These are phyloP conservation scores for Waltiozyma sp. DNA, from an alignment of 1,139 yeast species.

Conservation along the genomic window DNA sequence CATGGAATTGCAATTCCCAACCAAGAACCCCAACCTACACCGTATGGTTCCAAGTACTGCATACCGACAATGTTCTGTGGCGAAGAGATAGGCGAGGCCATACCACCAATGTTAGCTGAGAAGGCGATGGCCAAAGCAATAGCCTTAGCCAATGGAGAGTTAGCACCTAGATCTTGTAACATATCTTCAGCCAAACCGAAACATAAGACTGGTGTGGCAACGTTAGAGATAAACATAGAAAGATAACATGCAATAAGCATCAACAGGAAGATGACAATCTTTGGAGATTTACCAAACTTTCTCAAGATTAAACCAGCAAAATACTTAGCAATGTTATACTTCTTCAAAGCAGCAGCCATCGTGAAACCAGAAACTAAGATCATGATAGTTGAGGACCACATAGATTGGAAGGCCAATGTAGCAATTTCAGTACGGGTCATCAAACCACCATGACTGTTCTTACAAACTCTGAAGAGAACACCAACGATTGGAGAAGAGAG, in stretches of 20 bases:
- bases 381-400: slow-evolving; percentile 72
- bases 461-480: slow-evolving; percentile 45
- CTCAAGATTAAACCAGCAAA: slow-evolving; percentile 56
- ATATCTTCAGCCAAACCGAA: slow-evolving; percentile 58
- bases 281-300: slow-evolving; percentile 56
- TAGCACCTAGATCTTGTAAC: slow-evolving; percentile 49
- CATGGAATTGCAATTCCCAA: slow-evolving; percentile 60
- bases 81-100: slow-evolving; percentile 74
- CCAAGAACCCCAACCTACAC: slow-evolving; percentile 69
- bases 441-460: slow-evolving; percentile 39
- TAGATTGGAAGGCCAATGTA: slow-evolving; percentile 40
- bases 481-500: slow-evolving; percentile 47
- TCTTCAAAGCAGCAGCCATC: slow-evolving; percentile 61
- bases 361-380: slow-evolving; percentile 64
- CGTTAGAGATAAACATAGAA: slow-evolving; percentile 74
- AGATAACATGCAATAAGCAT: slow-evolving; percentile 61
- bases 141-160: slow-evolving; percentile 51
- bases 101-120: slow-evolving; percentile 65
- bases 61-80: slow-evolving; percentile 72
- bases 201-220: slow-evolving; percentile 69
- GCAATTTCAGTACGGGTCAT: slow-evolving; percentile 47
- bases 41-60: slow-evolving; percentile 53
- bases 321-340: slow-evolving; percentile 58
- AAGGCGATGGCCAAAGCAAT: slow-evolving; percentile 62
- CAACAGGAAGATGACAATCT: slow-evolving; percentile 47